A percentile compares a stretch with the other conserved stretches of the same genome.
These are phyloP conservation scores for Sporothrix mexicana DNA, from an alignment of 2,329 filamentous ascomycete genomes.

Conservation along the genomic window DNA sequence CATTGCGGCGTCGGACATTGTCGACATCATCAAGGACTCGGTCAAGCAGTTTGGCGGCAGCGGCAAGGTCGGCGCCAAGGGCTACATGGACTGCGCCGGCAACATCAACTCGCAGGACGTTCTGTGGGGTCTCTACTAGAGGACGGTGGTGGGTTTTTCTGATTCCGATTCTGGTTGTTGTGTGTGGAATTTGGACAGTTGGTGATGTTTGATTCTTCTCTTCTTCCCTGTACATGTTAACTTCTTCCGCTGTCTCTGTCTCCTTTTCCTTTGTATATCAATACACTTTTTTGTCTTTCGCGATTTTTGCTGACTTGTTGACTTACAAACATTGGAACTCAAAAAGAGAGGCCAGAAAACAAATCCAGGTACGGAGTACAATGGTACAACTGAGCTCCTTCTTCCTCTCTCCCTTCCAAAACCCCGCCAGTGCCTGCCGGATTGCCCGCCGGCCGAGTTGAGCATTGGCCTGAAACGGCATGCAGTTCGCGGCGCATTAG, in stretches of 20 bases:
- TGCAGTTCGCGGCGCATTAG: constrained; percentile 7
- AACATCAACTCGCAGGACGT: constrained; percentile 32
- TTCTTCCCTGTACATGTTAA: background rate
- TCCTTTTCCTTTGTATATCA: background rate
- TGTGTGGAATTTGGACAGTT: background rate
- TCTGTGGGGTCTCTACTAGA: constrained; percentile 32
- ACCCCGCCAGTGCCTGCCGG: too few species aligned
- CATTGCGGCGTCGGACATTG: constrained; percentile 47
- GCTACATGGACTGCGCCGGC: constrained; percentile 44
- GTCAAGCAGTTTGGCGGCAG: constrained; percentile 42
- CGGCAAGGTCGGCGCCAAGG: constrained; percentile 45
- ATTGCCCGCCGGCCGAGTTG: too few species aligned
- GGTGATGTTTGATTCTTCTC: background rate
- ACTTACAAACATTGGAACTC: too few species aligned
- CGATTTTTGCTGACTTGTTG: too few species aligned
- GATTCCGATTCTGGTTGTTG: too few species aligned
- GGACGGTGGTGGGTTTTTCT: background rate
- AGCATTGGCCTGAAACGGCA: constrained; percentile 11
- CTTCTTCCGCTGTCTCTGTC: background rate
- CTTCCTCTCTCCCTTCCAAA: too few species aligned
- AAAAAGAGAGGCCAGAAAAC: too few species aligned
- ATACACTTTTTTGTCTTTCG: background rate
- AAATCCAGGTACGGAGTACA: too few species aligned
- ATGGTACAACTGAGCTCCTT: too few species aligned
- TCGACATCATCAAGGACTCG: constrained; percentile 46